phyloP scores from a whole-genome alignment of 2,329 filamentous ascomycete genomes.

The Penicillium sp. region DNA sequence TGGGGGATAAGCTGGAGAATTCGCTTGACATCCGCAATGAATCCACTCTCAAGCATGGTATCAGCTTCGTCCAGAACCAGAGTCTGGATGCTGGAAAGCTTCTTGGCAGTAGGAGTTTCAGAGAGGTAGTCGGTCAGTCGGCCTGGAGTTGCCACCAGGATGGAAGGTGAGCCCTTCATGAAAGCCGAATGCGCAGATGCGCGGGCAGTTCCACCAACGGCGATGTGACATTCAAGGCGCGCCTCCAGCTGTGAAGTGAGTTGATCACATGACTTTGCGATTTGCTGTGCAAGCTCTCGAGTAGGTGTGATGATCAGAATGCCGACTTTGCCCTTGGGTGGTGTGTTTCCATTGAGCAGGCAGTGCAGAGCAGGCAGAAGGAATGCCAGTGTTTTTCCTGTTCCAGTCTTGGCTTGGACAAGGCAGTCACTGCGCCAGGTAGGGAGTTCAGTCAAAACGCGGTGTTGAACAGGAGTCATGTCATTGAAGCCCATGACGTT shows the following conservation, averaged over 20 bases:
- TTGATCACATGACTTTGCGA: slow-evolving; percentile 49
- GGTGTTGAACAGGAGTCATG: slow-evolving; percentile 59
- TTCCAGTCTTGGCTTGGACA: slow-evolving; percentile 56
- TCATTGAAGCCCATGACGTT: slow-evolving; percentile 35
- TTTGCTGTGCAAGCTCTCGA: slow-evolving; percentile 53
- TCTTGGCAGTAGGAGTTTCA: slow-evolving; percentile 40
- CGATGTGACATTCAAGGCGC: slow-evolving; percentile 48
- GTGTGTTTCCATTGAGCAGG: slow-evolving; percentile 37
- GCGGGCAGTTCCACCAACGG: slow-evolving; percentile 43
- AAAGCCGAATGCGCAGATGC: slow-evolving; percentile 31
- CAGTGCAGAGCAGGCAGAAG: slow-evolving; percentile 51
- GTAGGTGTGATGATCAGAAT: slow-evolving; percentile 53
- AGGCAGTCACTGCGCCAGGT: slow-evolving; percentile 54
- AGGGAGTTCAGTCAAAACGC: slow-evolving; percentile 55
- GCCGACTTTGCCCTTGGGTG: slow-evolving; percentile 42
- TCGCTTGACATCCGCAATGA: slow-evolving; percentile 54
- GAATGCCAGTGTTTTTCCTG: slow-evolving; percentile 54
- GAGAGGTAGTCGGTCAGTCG: slow-evolving; percentile 52
- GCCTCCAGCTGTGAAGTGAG: slow-evolving; percentile 43
- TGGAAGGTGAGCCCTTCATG: slow-evolving; percentile 31
- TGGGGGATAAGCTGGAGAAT: slow-evolving; percentile 55
- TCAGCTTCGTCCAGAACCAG: slow-evolving; percentile 51
- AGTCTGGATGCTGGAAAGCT: slow-evolving; percentile 50
- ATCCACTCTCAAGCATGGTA: slow-evolving; percentile 40
- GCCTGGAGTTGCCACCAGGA: slow-evolving; percentile 53